These are phyloP conservation scores for Pichia occidentalis DNA, from an alignment of 805 yeast genomes.

Conservation along the genomic window DNA sequence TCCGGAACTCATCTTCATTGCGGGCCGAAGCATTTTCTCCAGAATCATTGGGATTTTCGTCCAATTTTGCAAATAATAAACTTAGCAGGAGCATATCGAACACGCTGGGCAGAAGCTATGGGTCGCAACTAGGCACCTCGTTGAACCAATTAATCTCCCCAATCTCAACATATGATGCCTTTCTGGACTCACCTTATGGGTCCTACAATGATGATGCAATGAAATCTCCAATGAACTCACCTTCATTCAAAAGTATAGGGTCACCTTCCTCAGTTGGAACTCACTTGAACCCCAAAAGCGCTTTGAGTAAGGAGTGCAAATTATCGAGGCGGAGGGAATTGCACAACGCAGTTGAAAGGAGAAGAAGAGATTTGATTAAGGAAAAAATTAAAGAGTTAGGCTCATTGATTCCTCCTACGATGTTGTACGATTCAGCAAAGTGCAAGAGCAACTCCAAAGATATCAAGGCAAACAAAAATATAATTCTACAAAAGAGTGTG, in stretches of 20 bases:
- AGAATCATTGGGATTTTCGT: slow-evolving; percentile 18
- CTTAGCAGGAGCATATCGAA: slow-evolving; percentile 8
- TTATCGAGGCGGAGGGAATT: slow-evolving; percentile 74
- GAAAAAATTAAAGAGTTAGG: slow-evolving; percentile 84
- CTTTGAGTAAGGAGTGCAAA: slow-evolving; percentile 57
- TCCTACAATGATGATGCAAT: slow-evolving; percentile 27
- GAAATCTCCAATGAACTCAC: slow-evolving; percentile 32
- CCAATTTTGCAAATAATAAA: slow-evolving; percentile 8
- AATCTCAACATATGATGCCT: slow-evolving; percentile 29
- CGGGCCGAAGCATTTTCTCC: slow-evolving; percentile 25
- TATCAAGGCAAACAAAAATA: slow-evolving; percentile 75
- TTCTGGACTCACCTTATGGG: slow-evolving; percentile 32
- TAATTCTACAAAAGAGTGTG: slow-evolving; percentile 69
- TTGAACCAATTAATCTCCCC: slow-evolving; percentile 31
- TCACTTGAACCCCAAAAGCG: slow-evolving; percentile 30
- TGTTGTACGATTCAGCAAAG: slow-evolving; percentile 38
- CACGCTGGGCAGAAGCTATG: slow-evolving; percentile 21
- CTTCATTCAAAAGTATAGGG: slow-evolving; percentile 28
- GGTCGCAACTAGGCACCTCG: slow-evolving; percentile 28
- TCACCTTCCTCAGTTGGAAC: slow-evolving; percentile 31
- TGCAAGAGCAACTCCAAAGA: slow-evolving; percentile 39
- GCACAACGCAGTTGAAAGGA: slow-evolving; percentile 90
- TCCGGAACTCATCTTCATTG: neutral
- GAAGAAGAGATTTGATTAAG: slow-evolving; percentile 86
- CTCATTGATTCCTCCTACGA: slow-evolving; percentile 68